A percentile compares a stretch with the other conserved stretches of the same genome.
Conservation (phyloP, 495 filamentous ascomycete species). For the Aspergillus carlsbadensis region DNA sequence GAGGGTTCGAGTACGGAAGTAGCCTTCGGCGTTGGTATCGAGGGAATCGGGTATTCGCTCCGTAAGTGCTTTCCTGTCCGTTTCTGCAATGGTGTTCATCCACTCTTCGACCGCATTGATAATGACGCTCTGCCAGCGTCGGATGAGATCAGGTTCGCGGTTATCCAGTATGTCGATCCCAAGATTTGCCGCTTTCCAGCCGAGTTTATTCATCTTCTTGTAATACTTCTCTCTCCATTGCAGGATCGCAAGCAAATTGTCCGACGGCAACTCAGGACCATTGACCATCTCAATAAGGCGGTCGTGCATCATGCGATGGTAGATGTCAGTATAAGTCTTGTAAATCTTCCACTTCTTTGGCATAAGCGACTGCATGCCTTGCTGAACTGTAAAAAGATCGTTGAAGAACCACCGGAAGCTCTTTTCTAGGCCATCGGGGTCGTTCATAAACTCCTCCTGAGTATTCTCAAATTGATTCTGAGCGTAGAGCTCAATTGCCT, state of each 20-base stretch:
- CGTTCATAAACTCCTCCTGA: conserved; percentile 72
- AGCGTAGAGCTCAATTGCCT: conserved; percentile 71
- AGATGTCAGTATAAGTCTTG: conserved; percentile 82
- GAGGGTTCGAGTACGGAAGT: conserved; percentile 84
- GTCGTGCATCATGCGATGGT: conserved; percentile 92
- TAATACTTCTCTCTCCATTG: conserved; percentile 97
- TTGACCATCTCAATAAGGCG: conserved; percentile 79
- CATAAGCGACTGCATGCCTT: conserved; percentile 85
- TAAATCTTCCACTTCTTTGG: conserved; percentile 98
- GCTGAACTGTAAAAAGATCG: conserved; percentile 85
- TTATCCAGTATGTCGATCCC: conserved; percentile 82
- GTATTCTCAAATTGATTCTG: conserved; percentile 72
- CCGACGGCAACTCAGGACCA: conserved; percentile 71
- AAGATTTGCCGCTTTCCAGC: conserved; percentile 69
- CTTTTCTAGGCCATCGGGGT: conserved; percentile 83
- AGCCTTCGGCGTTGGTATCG: conserved; percentile 80
- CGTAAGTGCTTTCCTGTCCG: conserved; percentile 76
- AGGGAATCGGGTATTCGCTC: conserved; percentile 74
- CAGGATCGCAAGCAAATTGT: conserved; percentile 84
- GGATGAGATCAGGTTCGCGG: conserved; percentile 81
- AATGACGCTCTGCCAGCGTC: conserved; percentile 91
- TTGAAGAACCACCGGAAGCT: conserved; percentile 94
- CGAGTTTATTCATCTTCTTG: conserved; percentile 88
- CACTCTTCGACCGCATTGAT: conserved; percentile 94
- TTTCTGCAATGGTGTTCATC: conserved; percentile 85